These are phyloP conservation scores for Saturnispora saitoi DNA, from an alignment of 805 yeast genomes.

Conservation along the genomic window DNA sequence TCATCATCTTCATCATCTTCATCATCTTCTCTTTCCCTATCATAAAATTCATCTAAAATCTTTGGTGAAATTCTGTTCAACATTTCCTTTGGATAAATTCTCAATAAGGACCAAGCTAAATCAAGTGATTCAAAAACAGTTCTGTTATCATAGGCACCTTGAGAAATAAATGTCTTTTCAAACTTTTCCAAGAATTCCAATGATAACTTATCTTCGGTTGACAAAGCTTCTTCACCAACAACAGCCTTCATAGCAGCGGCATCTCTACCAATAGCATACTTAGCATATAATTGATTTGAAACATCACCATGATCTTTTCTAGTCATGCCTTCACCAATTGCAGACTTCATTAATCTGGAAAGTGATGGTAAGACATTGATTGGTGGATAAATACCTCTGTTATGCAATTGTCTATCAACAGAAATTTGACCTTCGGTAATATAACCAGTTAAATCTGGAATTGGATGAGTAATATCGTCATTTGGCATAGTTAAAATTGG, in stretches of 20 bases:
- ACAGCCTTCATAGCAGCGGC: constrained; percentile 99
- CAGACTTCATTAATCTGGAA: constrained; percentile 97
- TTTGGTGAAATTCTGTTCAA: constrained; percentile 97
- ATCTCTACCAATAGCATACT: constrained; percentile 98
- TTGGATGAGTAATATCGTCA: constrained; percentile 99
- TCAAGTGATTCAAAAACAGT: constrained; percentile 90
- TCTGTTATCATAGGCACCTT: constrained; percentile 97
- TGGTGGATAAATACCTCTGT: constrained; percentile 98
- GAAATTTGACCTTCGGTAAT: constrained; percentile 99
- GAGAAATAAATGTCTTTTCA: constrained; percentile 89
- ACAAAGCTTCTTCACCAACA: constrained; percentile 98
- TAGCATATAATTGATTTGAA: constrained; percentile 96
- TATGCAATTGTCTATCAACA: constrained; percentile 90
- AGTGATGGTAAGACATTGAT: constrained; percentile 96
- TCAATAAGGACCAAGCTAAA: constrained; percentile 94
- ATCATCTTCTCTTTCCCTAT: constrained; percentile 64
- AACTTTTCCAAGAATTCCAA: constrained; percentile 96
- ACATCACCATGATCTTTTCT: constrained; percentile 99
- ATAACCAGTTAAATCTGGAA: constrained; percentile 99
- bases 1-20: constrained; percentile 14
- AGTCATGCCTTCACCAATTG: constrained; percentile 99
- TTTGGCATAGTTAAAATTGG: constrained; percentile 99
- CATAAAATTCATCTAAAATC: constrained; percentile 91
- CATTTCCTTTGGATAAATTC: constrained; percentile 98
- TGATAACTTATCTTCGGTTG: constrained; percentile 94